Evolutionary conservation across 192 early-diverging fungal genomes (phyloP).

Genomic region (Fimicolochytrium jonesii): DNA sequence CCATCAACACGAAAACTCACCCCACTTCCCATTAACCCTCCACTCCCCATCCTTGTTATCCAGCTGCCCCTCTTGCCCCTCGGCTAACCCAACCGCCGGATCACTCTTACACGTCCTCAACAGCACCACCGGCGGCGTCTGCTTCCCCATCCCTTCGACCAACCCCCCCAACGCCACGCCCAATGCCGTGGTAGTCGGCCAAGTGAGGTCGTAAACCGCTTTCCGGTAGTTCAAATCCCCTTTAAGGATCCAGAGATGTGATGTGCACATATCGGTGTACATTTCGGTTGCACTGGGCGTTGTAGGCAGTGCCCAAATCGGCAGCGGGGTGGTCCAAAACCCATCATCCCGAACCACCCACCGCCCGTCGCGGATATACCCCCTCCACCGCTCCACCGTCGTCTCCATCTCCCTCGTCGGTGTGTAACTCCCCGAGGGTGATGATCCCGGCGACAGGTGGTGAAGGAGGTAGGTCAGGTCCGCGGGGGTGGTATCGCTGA

Average conservation of each 20-base stretch:
- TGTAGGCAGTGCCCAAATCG: slow-evolving; percentile 74
- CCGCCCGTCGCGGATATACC: slow-evolving; percentile 53
- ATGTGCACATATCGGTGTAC: slow-evolving; percentile 51
- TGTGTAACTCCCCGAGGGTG: not conserved
- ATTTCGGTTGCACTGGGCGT: slow-evolving; percentile 63
- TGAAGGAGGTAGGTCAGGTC: slow-evolving; percentile 76
- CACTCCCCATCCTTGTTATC: slow-evolving; percentile 37
- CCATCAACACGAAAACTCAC: slow-evolving; percentile 12
- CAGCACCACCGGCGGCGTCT: slow-evolving; percentile 58
- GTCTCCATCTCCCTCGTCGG: slow-evolving; percentile 40
- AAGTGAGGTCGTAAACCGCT: slow-evolving; percentile 85
- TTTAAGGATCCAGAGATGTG: slow-evolving; percentile 83
- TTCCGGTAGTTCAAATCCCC: slow-evolving; percentile 98
- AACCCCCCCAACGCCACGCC: slow-evolving; percentile 74
- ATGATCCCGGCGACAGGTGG: no score
- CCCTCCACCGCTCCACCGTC: slow-evolving; percentile 54
- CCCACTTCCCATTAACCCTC: slow-evolving; percentile 49
- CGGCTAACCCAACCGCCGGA: slow-evolving; percentile 66
- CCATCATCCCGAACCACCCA: slow-evolving; percentile 68
- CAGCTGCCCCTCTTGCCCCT: slow-evolving; percentile 54
- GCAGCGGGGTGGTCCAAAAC: slow-evolving; percentile 84
- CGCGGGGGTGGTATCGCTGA: slow-evolving; percentile 73
- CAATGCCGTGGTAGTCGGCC: slow-evolving; percentile 82
- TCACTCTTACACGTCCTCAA: slow-evolving; percentile 89
- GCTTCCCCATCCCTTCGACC: slow-evolving; percentile 13